Evolutionary conservation across 202 grass and related monocot species (phyloP).

Genomic region (Brachypodium distachyon): DNA sequence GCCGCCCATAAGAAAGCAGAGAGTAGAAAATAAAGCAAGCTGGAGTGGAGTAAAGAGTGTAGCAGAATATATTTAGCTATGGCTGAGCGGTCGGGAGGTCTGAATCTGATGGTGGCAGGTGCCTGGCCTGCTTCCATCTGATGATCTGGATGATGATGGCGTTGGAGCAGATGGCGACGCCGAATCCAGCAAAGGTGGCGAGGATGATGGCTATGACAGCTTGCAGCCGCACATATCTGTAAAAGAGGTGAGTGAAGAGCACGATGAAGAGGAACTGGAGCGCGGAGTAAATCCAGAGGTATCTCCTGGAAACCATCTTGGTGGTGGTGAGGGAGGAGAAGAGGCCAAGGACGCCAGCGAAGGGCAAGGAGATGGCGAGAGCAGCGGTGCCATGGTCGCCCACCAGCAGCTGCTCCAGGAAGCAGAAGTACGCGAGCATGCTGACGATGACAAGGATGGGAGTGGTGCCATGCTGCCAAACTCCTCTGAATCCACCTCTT

Average conservation of each 20-base stretch:
- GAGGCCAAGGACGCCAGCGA: conserved; percentile 75
- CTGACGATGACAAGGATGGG: conserved; percentile 61
- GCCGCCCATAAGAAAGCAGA: no score
- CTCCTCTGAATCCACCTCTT: background rate
- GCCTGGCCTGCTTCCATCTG: conserved; percentile 42
- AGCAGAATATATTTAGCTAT: background rate
- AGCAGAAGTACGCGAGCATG: conserved; percentile 97
- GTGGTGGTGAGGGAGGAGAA: conserved; percentile 67
- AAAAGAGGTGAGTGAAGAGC: conserved; percentile 88
- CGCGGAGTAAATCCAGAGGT: conserved; percentile 62
- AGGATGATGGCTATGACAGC: conserved; percentile 85
- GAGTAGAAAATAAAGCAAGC: background rate
- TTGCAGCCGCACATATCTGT: conserved; percentile 58
- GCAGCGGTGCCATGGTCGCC: conserved; percentile 53
- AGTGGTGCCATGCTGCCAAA: conserved; percentile 46
- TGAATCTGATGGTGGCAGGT: no score
- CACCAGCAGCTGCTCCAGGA: conserved; percentile 86
- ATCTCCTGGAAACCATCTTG: conserved; percentile 52
- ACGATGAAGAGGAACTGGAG: conserved; percentile 75
- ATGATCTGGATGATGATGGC: conserved; percentile 40
- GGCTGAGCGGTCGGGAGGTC: conserved; percentile 13
- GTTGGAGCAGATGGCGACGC: conserved; percentile 63
- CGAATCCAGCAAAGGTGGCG: conserved; percentile 80
- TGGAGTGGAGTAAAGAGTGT: background rate
- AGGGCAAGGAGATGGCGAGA: conserved; percentile 71